These are phyloP conservation scores for Arthrobotrys sinensis DNA, from an alignment of 2,329 filamentous ascomycete genomes.

Conservation along the genomic window DNA sequence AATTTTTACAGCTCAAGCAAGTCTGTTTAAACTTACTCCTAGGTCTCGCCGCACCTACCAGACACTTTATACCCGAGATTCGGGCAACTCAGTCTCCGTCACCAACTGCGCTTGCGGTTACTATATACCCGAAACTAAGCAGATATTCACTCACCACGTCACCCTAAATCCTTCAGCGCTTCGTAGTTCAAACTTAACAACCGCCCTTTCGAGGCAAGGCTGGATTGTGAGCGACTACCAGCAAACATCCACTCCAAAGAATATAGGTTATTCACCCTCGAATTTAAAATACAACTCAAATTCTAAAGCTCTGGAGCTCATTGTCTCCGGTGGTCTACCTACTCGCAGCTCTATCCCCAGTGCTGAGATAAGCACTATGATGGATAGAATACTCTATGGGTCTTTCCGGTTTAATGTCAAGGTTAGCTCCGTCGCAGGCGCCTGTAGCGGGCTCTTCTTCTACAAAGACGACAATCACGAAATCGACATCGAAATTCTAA, in stretches of 20 bases:
- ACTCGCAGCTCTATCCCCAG: constrained; percentile 24
- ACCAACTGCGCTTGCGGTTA: constrained; percentile 47
- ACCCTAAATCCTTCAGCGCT: constrained; percentile 21
- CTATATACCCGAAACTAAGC: constrained; percentile 52
- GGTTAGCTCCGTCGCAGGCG: constrained; percentile 37
- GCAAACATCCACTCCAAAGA: constrained; percentile 27
- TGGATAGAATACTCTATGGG: constrained; percentile 50
- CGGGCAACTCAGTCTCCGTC: background rate
- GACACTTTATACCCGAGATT: constrained; percentile 1
- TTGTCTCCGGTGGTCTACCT: constrained; percentile 45
- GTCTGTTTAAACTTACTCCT: constrained; percentile 18
- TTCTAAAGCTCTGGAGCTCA: constrained; percentile 36
- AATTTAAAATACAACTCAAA: constrained; percentile 36
- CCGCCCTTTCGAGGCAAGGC: constrained; percentile 31
- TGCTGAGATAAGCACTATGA: constrained; percentile 36
- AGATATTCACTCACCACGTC: constrained; percentile 38
- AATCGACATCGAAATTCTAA: constrained; percentile 58
- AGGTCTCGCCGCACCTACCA: constrained; percentile 4
- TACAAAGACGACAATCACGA: constrained; percentile 59
- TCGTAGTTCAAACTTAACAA: constrained; percentile 5
- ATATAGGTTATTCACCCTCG: constrained; percentile 42
- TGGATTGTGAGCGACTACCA: constrained; percentile 34
- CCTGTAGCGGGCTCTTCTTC: constrained; percentile 50
- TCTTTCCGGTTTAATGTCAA: constrained; percentile 53
- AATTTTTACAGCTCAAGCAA: constrained; percentile 28